Evolutionary conservation across 2,329 filamentous ascomycete species (phyloP).

Genomic region (Pyrenochaeta sp.): DNA sequence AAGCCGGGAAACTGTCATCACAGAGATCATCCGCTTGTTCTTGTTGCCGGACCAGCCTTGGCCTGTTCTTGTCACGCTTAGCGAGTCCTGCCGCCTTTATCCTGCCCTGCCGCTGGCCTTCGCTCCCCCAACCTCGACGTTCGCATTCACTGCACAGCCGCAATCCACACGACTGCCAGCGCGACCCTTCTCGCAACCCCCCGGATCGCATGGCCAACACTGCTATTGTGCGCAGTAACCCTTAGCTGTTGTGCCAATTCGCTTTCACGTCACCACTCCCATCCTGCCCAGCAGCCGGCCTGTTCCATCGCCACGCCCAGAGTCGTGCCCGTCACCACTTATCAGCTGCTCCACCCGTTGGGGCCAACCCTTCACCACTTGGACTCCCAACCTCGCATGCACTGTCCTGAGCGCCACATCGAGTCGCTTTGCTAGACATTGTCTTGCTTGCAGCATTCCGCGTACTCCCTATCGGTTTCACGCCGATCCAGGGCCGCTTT

Average conservation of each 20-base stretch:
- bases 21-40: neutral
- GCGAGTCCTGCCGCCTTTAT: conserved; percentile 8
- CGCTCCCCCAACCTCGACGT: neutral
- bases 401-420: neutral
- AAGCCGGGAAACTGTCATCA: conserved; percentile 2
- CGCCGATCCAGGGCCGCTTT: conserved; percentile 5
- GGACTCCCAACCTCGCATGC: conserved; percentile 3
- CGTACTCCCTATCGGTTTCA: conserved; percentile 6
- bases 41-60: conserved; percentile 10
- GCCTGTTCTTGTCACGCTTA: neutral
- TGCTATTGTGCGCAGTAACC: conserved; percentile 21
- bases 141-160: conserved; percentile 6
- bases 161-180: conserved; percentile 2
- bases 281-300: conserved; percentile 17
- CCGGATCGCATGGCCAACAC: conserved; percentile 34
- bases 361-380: neutral
- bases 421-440: conserved; percentile 1
- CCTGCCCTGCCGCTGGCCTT: conserved; percentile 5
- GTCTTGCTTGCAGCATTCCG: neutral
- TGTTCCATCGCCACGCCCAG: conserved; percentile 34
- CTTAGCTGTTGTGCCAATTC: conserved; percentile 23
- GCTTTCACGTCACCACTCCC: conserved; percentile 18
- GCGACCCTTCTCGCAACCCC: conserved; percentile 16
- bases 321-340: conserved; percentile 38
- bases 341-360: conserved; percentile 1